Evolutionary conservation across 169 alveolate genomes (phyloP).

Genomic region (Plasmodium relictum): DNA sequence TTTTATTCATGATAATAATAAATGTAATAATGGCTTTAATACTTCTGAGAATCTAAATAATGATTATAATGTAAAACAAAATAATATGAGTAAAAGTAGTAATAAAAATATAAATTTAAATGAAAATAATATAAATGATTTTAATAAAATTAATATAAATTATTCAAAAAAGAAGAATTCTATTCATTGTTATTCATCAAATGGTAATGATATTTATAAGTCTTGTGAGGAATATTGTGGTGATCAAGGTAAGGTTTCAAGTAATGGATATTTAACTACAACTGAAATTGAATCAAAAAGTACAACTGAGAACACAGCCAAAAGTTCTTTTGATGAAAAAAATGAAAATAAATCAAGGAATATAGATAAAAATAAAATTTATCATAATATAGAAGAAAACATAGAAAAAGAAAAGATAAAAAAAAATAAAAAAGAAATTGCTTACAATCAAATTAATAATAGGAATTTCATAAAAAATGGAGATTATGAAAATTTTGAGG

Average conservation of each 20-base stretch:
- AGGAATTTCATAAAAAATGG: not conserved
- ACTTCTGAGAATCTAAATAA: not conserved
- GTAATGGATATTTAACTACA: conserved; percentile 62
- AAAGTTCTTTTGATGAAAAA: conserved; percentile 7
- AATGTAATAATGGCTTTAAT: not conserved
- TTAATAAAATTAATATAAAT: not conserved
- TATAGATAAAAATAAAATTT: not conserved
- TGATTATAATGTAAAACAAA: not conserved
- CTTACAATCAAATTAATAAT: not conserved
- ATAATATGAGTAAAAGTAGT: not conserved
- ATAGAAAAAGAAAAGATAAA: not conserved
- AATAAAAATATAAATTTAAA: not conserved
- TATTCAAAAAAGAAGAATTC: conserved; percentile 32
- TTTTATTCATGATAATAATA: not conserved
- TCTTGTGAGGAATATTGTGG: conserved; percentile 52
- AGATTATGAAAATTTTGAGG: too few relatives aligned
- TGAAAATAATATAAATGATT: conserved; percentile 16
- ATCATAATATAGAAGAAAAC: not conserved
- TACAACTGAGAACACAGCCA: conserved; percentile 35
- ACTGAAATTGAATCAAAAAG: conserved; percentile 69
- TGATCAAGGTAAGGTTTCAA: conserved; percentile 42
- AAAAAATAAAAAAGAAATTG: not conserved
- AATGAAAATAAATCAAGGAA: not conserved
- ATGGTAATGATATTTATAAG: conserved; percentile 67
- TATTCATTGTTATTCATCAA: conserved; percentile 35